Evolutionary conservation across 192 early-diverging fungal species (phyloP).

Genomic region (Coemansia sp.): DNA sequence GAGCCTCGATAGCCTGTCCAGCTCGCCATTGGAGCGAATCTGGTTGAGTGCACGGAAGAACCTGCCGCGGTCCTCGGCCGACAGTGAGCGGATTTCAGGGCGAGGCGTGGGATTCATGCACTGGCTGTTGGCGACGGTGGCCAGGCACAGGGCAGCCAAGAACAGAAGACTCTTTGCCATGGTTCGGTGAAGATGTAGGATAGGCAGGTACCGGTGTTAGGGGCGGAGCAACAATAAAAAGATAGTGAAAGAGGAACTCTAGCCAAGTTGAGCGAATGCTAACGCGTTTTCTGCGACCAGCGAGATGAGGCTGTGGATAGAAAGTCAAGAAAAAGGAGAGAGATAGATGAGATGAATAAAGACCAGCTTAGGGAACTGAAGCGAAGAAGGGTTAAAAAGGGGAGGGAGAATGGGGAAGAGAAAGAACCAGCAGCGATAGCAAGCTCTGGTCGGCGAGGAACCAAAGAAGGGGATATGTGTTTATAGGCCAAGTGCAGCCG

Average conservation of each 20-base stretch:
- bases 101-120: slow-evolving; percentile 36
- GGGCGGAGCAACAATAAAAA: background rate
- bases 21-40: slow-evolving; percentile 44
- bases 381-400: slow-evolving; percentile 2
- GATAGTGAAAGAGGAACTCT: background rate
- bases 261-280: slow-evolving; percentile 3
- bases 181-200: slow-evolving; percentile 5
- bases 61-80: slow-evolving; percentile 42
- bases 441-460: background rate
- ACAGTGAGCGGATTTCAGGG: slow-evolving; percentile 52
- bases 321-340: background rate
- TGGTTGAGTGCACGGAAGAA: slow-evolving; percentile 41
- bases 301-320: slow-evolving; percentile 17
- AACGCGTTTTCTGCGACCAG: slow-evolving; percentile 32
- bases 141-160: slow-evolving; percentile 25
- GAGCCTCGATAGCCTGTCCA: slow-evolving; percentile 44
- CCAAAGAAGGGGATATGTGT: slow-evolving; percentile 5
- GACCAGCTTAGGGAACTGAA: slow-evolving; percentile 26
- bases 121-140: slow-evolving; percentile 27
- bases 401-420: slow-evolving; percentile 6
- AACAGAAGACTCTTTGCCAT: slow-evolving; percentile 36
- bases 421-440: background rate
- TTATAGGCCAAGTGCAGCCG: slow-evolving; percentile 5
- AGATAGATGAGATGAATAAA: slow-evolving; percentile 7
- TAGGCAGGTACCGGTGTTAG: background rate